phyloP scores from a whole-genome alignment of 495 filamentous ascomycete genomes.

The Talaromyces liani region DNA sequence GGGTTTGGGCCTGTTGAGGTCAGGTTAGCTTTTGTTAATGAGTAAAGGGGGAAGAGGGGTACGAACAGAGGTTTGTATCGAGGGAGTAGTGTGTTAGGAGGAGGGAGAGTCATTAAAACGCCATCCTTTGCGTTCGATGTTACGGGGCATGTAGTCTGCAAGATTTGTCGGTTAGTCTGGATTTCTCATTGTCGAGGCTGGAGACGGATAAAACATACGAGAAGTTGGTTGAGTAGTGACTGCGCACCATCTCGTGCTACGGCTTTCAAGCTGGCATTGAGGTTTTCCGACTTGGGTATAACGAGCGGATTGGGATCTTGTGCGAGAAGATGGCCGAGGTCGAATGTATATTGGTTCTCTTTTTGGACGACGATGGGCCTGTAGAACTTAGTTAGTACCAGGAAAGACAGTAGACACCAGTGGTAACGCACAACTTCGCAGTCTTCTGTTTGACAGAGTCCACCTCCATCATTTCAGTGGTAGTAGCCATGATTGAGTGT shows the following conservation, averaged over 20 bases:
- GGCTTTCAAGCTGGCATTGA: constrained; percentile 49
- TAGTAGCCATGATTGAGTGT: constrained; percentile 9
- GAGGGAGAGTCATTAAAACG: constrained; percentile 69
- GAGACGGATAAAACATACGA: constrained; percentile 23
- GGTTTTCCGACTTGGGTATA: constrained; percentile 23
- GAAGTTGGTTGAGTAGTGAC: constrained; percentile 79
- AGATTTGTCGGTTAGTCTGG: neutral
- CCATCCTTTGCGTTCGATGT: constrained; percentile 50
- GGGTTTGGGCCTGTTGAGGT: constrained; percentile 41
- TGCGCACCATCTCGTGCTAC: constrained; percentile 83
- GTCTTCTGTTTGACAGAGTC: constrained; percentile 23
- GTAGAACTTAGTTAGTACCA: constrained; percentile 1
- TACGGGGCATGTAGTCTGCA: constrained; percentile 64
- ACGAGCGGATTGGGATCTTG: constrained; percentile 76
- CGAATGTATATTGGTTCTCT: constrained; percentile 85
- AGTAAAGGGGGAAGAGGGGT: neutral
- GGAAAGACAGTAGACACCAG: neutral
- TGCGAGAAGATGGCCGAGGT: constrained; percentile 77
- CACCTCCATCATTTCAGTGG: constrained; percentile 6
- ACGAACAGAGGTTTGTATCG: constrained; percentile 72
- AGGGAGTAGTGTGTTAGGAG: constrained; percentile 59
- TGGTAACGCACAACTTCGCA: constrained; percentile 33
- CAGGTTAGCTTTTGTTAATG: neutral
- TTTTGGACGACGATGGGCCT: constrained; percentile 63
- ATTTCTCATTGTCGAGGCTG: neutral